These are phyloP conservation scores for Candolleomyces eurysporus DNA, from an alignment of 768 basidiomycete genomes.

Conservation along the genomic window DNA sequence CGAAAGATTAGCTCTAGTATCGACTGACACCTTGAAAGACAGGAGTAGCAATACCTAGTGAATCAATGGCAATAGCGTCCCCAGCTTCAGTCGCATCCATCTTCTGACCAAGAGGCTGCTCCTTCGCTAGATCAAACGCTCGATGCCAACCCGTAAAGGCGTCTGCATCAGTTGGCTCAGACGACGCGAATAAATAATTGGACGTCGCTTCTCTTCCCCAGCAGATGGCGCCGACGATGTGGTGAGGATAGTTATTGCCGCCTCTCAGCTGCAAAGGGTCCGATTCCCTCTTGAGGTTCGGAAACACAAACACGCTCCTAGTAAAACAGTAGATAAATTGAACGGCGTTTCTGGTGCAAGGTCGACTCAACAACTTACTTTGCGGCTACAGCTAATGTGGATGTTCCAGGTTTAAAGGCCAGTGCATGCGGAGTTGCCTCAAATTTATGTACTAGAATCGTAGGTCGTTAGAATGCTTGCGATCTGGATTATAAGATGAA, in stretches of 20 bases:
- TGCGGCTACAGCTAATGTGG: constrained; percentile 41
- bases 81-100: constrained; percentile 53
- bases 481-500: neutral
- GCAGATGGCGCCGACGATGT: constrained; percentile 41
- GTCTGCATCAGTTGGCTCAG: constrained; percentile 38
- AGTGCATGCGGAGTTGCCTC: constrained; percentile 39
- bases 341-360: neutral
- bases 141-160: constrained; percentile 43
- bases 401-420: constrained; percentile 40
- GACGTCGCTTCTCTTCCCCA: constrained; percentile 50
- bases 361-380: constrained; percentile 18
- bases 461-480: constrained; percentile 6
- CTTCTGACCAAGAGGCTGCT: constrained; percentile 19
- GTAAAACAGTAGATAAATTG: constrained; percentile 11
- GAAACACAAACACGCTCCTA: constrained; percentile 17
- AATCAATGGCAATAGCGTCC: constrained; percentile 47
- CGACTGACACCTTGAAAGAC: neutral
- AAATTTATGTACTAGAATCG: constrained; percentile 17
- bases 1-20: neutral
- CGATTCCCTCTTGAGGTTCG: constrained; percentile 6
- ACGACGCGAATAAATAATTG: constrained; percentile 51
- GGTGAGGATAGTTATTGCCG: constrained; percentile 15
- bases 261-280: constrained; percentile 6
- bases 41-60: constrained; percentile 34
- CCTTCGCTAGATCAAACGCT: constrained; percentile 45